phyloP scores from a whole-genome alignment of 768 basidiomycete genomes.

The Auricularia sp. region DNA sequence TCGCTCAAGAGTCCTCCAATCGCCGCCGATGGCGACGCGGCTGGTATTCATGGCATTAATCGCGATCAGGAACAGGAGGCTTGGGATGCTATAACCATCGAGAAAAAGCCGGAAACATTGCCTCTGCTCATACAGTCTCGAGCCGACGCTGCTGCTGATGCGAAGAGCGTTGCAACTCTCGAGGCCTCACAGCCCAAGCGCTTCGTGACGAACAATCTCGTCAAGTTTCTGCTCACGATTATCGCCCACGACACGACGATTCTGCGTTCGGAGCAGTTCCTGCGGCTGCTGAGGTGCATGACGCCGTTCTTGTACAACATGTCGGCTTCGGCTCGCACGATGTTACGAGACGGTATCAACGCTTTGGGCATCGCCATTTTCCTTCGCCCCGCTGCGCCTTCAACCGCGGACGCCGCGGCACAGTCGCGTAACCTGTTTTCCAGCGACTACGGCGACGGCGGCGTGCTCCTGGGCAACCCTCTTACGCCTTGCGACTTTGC shows the following conservation, averaged over 20 bases:
- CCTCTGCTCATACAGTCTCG: constrained; percentile 37
- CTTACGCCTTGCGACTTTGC: constrained; percentile 42
- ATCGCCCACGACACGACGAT: constrained; percentile 66
- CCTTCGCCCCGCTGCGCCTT: constrained; percentile 15
- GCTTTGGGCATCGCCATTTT: constrained; percentile 50
- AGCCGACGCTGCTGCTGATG: constrained; percentile 21
- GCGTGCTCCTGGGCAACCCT: constrained; percentile 28
- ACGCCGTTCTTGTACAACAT: constrained; percentile 47
- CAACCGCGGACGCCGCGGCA: background rate
- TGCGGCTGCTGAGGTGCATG: constrained; percentile 48
- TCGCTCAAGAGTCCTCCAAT: constrained; percentile 39
- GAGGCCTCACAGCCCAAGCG: constrained; percentile 50
- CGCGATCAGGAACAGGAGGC: constrained; percentile 60
- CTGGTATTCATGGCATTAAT: constrained; percentile 57
- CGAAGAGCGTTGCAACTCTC: constrained; percentile 29
- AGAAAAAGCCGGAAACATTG: constrained; percentile 65
- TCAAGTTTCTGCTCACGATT: constrained; percentile 65
- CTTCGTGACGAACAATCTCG: constrained; percentile 53
- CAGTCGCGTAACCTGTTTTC: background rate
- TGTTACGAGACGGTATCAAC: constrained; percentile 58
- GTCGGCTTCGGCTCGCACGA: constrained; percentile 39
- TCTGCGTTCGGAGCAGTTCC: constrained; percentile 58
- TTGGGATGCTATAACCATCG: constrained; percentile 54
- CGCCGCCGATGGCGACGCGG: constrained; percentile 40
- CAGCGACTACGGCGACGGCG: background rate